These are phyloP conservation scores for Apiospora kogelbergensis DNA, from an alignment of 2,329 filamentous ascomycete genomes.

Conservation along the genomic window DNA sequence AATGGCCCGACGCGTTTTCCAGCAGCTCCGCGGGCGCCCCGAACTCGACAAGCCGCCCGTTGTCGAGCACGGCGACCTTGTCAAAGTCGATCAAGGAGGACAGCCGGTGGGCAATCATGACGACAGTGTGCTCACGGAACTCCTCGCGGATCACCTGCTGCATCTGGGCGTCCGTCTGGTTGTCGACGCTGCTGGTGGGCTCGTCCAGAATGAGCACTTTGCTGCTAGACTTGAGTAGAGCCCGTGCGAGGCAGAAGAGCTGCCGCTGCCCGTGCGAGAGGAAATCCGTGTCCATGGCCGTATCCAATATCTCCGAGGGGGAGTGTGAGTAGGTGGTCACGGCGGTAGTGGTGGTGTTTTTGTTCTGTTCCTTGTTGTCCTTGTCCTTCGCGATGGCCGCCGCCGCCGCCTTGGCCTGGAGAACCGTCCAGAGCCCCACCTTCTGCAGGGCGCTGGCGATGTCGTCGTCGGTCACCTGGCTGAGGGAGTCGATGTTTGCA, in stretches of 20 bases:
- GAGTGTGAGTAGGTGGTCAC: constrained; percentile 22
- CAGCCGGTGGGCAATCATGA: constrained; percentile 36
- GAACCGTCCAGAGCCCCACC: constrained; percentile 15
- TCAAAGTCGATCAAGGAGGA: constrained; percentile 35
- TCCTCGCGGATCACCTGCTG: constrained; percentile 10
- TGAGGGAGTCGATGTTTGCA: constrained; percentile 14
- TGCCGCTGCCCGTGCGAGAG: constrained; percentile 64
- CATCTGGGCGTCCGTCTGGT: constrained; percentile 14
- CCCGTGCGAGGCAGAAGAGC: constrained; percentile 63
- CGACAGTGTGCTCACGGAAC: constrained; percentile 30
- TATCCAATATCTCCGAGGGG: constrained; percentile 8
- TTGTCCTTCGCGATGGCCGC: constrained; percentile 40
- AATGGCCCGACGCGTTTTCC: constrained; percentile 1
- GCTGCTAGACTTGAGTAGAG: constrained; percentile 60
- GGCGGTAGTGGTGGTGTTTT: constrained; percentile 17
- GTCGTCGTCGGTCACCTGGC: background rate
- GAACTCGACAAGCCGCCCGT: constrained; percentile 29
- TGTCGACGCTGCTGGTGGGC: constrained; percentile 20
- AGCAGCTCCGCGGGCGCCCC: constrained; percentile 21
- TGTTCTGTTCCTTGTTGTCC: background rate
- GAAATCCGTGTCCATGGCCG: constrained; percentile 11
- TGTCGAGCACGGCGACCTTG: constrained; percentile 31
- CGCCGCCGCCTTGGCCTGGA: constrained; percentile 36
- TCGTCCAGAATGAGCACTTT: constrained; percentile 66
- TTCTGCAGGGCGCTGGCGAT: constrained; percentile 12